phyloP scores from a whole-genome alignment of 768 basidiomycete species.

The Podaxis pistillaris region DNA sequence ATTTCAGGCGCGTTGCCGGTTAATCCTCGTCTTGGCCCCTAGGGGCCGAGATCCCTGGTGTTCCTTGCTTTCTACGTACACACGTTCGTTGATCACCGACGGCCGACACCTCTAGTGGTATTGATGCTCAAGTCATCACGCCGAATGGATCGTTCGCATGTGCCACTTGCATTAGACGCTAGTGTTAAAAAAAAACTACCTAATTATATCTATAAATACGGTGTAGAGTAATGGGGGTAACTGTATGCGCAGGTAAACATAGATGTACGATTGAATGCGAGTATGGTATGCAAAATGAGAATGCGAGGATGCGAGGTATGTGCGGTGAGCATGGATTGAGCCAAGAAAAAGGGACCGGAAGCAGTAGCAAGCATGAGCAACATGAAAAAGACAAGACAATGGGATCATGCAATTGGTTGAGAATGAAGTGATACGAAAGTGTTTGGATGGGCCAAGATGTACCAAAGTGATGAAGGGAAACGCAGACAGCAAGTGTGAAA shows the following conservation, averaged over 20 bases:
- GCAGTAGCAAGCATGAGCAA: not conserved
- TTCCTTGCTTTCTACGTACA: not conserved
- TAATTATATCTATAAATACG: slow-evolving; percentile 9
- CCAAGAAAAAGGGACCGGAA: not conserved
- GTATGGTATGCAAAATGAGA: slow-evolving; percentile 4
- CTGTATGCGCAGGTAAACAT: not conserved
- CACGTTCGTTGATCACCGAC: not conserved
- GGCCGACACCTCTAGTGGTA: not conserved
- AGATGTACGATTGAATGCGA: not conserved
- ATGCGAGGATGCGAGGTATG: not conserved
- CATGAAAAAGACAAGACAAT: not conserved
- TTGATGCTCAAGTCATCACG: not conserved
- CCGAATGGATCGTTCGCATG: not conserved
- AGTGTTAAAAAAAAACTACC: not conserved
- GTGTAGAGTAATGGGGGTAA: slow-evolving; percentile 2
- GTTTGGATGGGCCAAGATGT: slow-evolving; percentile 3
- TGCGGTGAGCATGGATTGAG: slow-evolving; percentile 1
- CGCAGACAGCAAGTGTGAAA: not conserved
- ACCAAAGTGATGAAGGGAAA: not conserved
- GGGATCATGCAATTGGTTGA: not conserved
- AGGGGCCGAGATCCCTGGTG: not conserved
- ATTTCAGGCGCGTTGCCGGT: not conserved
- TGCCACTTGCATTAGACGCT: not conserved
- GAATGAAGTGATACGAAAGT: not conserved
- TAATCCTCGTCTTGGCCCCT: not conserved